These are phyloP conservation scores for Fomitopsis palustris DNA, from an alignment of 1,284 basidiomycete species.

Conservation along the genomic window DNA sequence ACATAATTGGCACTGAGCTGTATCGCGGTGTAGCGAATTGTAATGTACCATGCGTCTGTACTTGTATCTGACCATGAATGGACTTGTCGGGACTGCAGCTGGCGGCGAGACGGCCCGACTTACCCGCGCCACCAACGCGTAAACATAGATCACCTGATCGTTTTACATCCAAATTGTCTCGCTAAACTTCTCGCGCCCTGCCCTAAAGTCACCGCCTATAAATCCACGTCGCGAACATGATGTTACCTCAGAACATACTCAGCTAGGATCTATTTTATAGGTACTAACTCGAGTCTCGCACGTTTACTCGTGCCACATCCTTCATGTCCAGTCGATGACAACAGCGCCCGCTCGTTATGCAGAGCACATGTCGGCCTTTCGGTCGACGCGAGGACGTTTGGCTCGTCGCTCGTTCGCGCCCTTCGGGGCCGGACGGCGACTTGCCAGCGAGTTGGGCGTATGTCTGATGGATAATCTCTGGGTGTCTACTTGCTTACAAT, in stretches of 20 bases:
- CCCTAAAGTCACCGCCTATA: constrained; percentile 6
- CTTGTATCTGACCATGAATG: too few relatives aligned
- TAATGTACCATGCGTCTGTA: background rate
- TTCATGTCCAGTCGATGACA: constrained; percentile 81
- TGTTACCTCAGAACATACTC: constrained; percentile 75
- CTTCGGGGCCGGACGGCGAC: background rate
- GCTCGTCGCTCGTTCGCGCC: constrained; percentile 20
- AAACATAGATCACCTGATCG: background rate
- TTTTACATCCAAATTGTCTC: background rate
- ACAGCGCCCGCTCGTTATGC: constrained; percentile 68
- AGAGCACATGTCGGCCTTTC: constrained; percentile 60
- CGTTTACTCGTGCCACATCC: constrained; percentile 82
- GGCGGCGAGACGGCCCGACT: background rate
- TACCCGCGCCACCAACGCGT: background rate
- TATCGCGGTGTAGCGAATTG: background rate
- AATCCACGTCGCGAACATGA: background rate
- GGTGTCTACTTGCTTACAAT: background rate
- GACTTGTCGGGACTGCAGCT: too few relatives aligned
- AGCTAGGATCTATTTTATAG: constrained; percentile 87
- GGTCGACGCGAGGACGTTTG: constrained; percentile 75
- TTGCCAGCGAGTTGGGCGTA: constrained; percentile 6
- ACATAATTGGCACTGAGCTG: constrained; percentile 4
- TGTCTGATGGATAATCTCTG: constrained; percentile 16
- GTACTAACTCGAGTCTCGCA: constrained; percentile 86
- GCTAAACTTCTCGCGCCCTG: too few relatives aligned